Evolutionary conservation across 2,329 filamentous ascomycete genomes (phyloP).

Genomic region (Dactylellina sp.): DNA sequence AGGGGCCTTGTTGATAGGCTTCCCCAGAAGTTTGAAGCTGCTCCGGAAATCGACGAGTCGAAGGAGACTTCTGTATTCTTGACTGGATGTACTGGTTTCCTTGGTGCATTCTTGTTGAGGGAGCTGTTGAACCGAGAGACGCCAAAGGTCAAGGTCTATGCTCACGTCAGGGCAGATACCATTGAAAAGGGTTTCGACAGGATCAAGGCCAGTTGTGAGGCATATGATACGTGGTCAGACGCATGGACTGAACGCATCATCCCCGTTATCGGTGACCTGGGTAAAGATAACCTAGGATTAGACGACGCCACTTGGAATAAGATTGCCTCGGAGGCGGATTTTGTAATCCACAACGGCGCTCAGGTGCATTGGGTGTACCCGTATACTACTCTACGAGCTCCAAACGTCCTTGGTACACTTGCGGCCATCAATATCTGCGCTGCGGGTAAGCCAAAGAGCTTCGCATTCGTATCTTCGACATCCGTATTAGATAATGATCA

Average conservation of each 20-base stretch:
- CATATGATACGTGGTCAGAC: conserved; percentile 82
- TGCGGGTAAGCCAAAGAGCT: conserved; percentile 80
- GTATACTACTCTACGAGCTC: conserved; percentile 76
- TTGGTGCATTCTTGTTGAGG: conserved; percentile 82
- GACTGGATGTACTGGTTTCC: conserved; percentile 89
- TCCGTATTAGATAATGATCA: conserved; percentile 83
- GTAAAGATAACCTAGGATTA: conserved; percentile 79
- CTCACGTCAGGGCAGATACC: conserved; percentile 79
- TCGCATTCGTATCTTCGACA: conserved; percentile 86
- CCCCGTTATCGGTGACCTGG: conserved; percentile 78
- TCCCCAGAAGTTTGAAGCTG: conserved; percentile 64
- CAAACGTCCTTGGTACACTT: conserved; percentile 85
- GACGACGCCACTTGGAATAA: conserved; percentile 73
- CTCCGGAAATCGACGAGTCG: conserved; percentile 61
- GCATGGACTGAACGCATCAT: conserved; percentile 75
- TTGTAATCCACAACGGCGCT: conserved; percentile 85
- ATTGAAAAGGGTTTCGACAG: conserved; percentile 72
- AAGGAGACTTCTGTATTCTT: conserved; percentile 74
- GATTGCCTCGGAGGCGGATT: conserved; percentile 75
- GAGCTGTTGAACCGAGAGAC: conserved; percentile 76
- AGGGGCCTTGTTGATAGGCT: conserved; percentile 68
- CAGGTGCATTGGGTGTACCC: conserved; percentile 83
- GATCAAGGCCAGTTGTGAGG: conserved; percentile 75
- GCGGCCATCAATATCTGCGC: conserved; percentile 80
- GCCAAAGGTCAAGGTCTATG: conserved; percentile 73